Evolutionary conservation across 164 flowering plant genomes (phyloP), one percentile per base, ranked within the genome.

Genomic region (Liquidambar formosana): DNA sequence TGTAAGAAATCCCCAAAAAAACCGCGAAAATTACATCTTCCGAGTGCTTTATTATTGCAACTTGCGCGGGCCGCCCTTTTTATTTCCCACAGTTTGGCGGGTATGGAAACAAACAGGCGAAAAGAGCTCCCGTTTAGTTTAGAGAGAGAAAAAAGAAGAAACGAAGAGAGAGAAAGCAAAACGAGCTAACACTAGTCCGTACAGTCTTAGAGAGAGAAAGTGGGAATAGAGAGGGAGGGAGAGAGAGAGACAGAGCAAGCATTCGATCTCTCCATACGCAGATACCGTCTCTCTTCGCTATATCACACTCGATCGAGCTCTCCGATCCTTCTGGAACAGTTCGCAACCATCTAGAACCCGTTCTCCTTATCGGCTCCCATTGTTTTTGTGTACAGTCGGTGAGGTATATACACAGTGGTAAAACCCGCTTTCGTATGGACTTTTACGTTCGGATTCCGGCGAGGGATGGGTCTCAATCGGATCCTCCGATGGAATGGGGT

Each of bases 391-490:
- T 57, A 66, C 38, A 56, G 57, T 54, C 52, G 46, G 61, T 58
- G 44, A 65, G 28, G 74, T 70, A 70, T 53, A 67, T 73, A 45
- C 22, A 21, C 12, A 28, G 4, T 18, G 23, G 10, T 5, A 22
- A 58, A 44, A 13, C n/a, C 21, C 26, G 28, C 57, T 54, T 51
- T 47, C 56, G 62, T 16, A 88, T 84, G 95, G 91, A 87, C 69
- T 19, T 78, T 79, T 85, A 85, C 86, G 89, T 89, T 5, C 73
- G 77, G 48, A 76, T 23, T 67, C 77, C 78, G 12, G 71, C 58
- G 11, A 75, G 80, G 75, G 84, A 78, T 61, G 89, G 88, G 68
- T 67, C 82, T 16, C 73, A 78, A 23, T 64, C 84, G 77, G 93
- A 79, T 75, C 87, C 72, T 22, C 77, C 74, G 61, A 70, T 69